A percentile compares a stretch with the other conserved stretches of the same genome.
These are phyloP conservation scores for Spinacia oleracea DNA, from an alignment of 179 eudicot genomes.

Conservation along the genomic window DNA sequence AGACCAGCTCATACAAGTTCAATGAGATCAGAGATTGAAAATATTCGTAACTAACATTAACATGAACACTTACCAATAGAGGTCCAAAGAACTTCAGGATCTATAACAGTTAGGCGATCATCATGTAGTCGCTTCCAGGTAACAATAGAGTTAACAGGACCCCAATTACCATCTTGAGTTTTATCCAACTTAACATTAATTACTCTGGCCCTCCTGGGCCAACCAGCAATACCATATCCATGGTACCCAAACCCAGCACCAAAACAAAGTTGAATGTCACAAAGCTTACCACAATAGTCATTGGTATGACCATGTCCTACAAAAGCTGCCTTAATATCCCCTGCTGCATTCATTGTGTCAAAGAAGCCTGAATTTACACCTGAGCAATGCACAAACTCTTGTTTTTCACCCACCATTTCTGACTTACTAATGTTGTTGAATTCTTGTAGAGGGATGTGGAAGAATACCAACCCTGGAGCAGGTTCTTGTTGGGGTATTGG, in stretches of 20 bases:
- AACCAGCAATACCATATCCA: constrained; percentile 69
- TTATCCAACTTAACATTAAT: constrained; percentile 59
- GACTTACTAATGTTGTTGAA: constrained; percentile 47
- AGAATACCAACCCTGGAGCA: constrained; percentile 67
- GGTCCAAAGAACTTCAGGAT: constrained; percentile 55
- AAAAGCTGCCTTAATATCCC: constrained; percentile 68
- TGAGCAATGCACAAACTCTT: constrained; percentile 58
- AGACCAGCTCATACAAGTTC: no score
- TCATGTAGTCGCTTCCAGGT: constrained; percentile 69
- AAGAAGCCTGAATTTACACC: constrained; percentile 66
- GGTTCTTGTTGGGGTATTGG: constrained; percentile 40
- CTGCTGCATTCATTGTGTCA: constrained; percentile 53
- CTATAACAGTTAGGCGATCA: constrained; percentile 47
- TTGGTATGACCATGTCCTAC: constrained; percentile 65
- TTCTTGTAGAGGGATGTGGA: constrained; percentile 72
- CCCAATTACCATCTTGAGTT: constrained; percentile 50
- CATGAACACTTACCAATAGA: neutral
- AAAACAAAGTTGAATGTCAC: constrained; percentile 58
- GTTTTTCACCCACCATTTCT: constrained; percentile 54
- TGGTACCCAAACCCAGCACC: constrained; percentile 72
- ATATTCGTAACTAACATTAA: no score
- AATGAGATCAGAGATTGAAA: no score
- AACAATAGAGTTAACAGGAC: constrained; percentile 54
- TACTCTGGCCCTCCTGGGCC: constrained; percentile 63
- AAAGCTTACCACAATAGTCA: constrained; percentile 66